Conservation (phyloP, 257 asterid species). For the Solanum bulbocastanum region DNA sequence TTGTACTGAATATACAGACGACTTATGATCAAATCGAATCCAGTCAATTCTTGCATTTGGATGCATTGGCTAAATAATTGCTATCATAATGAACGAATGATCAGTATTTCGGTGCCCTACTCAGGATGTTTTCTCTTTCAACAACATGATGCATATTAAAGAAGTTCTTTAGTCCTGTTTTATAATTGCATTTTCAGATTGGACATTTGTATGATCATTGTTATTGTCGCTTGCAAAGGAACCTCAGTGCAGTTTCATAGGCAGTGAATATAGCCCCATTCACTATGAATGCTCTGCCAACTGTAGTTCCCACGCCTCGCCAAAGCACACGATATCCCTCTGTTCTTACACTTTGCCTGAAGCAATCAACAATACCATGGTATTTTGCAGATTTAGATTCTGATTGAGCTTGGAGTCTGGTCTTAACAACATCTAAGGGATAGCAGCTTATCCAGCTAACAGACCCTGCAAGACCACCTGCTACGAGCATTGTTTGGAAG, state of each 20-base stretch:
- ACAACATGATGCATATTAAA: not conserved
- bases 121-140: not conserved
- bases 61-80: not conserved
- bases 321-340: constrained; percentile 58
- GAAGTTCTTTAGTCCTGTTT: not conserved
- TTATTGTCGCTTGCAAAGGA: constrained; percentile 13
- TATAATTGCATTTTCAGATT: constrained; percentile 16
- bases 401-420: constrained; percentile 58
- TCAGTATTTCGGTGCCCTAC: not conserved
- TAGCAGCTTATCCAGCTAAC: constrained; percentile 74
- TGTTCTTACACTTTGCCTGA: constrained; percentile 24
- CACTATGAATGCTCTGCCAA: constrained; percentile 62
- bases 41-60: not conserved
- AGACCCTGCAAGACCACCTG: constrained; percentile 75
- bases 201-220: constrained; percentile 10
- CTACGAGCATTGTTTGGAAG: constrained; percentile 48
- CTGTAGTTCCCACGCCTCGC: constrained; percentile 70
- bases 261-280: constrained; percentile 66
- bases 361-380: constrained; percentile 50
- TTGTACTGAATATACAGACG: not conserved
- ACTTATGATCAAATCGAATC: not conserved
- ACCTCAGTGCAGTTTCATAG: constrained; percentile 55
- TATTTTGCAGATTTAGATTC: constrained; percentile 14
- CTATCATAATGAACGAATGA: not conserved
- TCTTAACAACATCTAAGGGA: constrained; percentile 67